Percentiles rank a stretch among this genome's conserved stretches.
Conservation (phyloP, 441 rosid species). For the Erodium texanum region DNA sequence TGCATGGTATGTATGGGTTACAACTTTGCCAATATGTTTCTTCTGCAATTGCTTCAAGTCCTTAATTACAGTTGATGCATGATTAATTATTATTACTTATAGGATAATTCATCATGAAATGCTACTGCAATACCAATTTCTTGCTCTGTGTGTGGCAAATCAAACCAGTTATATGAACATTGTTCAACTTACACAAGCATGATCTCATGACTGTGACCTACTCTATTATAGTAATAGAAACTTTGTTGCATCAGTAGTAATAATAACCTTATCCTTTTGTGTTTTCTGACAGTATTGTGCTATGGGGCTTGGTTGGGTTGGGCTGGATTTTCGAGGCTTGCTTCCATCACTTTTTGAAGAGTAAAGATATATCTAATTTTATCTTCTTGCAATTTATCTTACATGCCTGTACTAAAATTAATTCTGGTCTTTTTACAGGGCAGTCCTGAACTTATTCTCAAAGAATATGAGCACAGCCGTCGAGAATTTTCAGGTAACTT, state of each 20-base stretch:
- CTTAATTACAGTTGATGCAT: not conserved
- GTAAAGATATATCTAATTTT: slow-evolving; percentile 31
- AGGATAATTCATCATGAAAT: not conserved
- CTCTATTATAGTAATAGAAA: not conserved
- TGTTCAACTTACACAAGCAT: not conserved
- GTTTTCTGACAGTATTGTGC: slow-evolving; percentile 66
- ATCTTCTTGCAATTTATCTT: not conserved
- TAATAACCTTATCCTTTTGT: slow-evolving; percentile 19
- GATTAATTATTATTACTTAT: not conserved
- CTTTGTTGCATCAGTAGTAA: slow-evolving; percentile 13
- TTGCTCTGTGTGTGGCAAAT: not conserved
- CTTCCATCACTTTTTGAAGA: slow-evolving; percentile 86
- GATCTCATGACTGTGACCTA: not conserved
- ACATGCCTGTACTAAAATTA: slow-evolving; percentile 11
- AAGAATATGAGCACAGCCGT: slow-evolving; percentile 77
- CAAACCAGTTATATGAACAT: not conserved
- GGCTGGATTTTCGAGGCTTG: slow-evolving; percentile 87
- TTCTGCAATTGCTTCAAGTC: slow-evolving; percentile 10
- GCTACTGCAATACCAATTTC: not conserved
- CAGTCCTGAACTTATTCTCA: slow-evolving; percentile 75
- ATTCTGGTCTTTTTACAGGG: slow-evolving; percentile 42
- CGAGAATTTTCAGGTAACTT: slow-evolving; percentile 70
- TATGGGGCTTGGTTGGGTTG: slow-evolving; percentile 91
- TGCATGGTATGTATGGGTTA: slow-evolving; percentile 75
- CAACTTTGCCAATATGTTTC: not conserved